These are phyloP conservation scores for Arthrobotrys megalospora DNA, from an alignment of 2,329 filamentous ascomycete species.

Conservation along the genomic window DNA sequence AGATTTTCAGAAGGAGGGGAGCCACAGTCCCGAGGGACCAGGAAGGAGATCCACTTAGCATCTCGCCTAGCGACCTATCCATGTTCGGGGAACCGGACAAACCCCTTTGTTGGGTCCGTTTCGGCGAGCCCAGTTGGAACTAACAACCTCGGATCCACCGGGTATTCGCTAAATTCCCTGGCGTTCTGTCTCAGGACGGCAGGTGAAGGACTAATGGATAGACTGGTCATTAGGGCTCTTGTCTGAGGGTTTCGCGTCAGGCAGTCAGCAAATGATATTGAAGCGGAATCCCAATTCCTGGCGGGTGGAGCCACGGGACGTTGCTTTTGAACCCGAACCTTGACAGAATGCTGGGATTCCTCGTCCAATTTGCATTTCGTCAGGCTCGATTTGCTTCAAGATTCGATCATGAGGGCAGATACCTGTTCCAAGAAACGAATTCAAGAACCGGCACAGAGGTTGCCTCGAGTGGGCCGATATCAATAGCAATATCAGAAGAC, in stretches of 20 bases:
- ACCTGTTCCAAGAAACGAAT: slow-evolving; percentile 39
- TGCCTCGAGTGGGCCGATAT: slow-evolving; percentile 41
- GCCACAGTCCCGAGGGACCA: slow-evolving; percentile 57
- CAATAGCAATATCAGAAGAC: slow-evolving; percentile 30
- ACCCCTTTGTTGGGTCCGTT: slow-evolving; percentile 61
- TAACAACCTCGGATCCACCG: slow-evolving; percentile 28
- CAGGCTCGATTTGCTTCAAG: slow-evolving; percentile 38
- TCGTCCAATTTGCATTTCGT: slow-evolving; percentile 29
- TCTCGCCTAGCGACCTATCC: slow-evolving; percentile 49
- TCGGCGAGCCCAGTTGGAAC: slow-evolving; percentile 42
- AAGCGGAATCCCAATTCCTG: slow-evolving; percentile 44
- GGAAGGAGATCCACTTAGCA: slow-evolving; percentile 45
- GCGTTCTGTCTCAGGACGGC: slow-evolving; percentile 49
- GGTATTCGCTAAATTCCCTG: slow-evolving; percentile 44
- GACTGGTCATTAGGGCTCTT: slow-evolving; percentile 43
- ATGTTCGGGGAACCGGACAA: slow-evolving; percentile 60
- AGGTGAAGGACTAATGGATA: slow-evolving; percentile 12
- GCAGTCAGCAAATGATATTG: slow-evolving; percentile 42
- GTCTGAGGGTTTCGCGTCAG: slow-evolving; percentile 46
- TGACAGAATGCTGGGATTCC: slow-evolving; percentile 52
- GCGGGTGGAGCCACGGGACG: slow-evolving; percentile 55
- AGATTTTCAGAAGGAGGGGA: slow-evolving; percentile 52
- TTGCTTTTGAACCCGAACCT: slow-evolving; percentile 48
- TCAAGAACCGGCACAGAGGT: slow-evolving; percentile 47
- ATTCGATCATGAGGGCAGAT: slow-evolving; percentile 29